Conservation (phyloP, 139 green algal species). For the Tetradesmus lagerheimii region DNA sequence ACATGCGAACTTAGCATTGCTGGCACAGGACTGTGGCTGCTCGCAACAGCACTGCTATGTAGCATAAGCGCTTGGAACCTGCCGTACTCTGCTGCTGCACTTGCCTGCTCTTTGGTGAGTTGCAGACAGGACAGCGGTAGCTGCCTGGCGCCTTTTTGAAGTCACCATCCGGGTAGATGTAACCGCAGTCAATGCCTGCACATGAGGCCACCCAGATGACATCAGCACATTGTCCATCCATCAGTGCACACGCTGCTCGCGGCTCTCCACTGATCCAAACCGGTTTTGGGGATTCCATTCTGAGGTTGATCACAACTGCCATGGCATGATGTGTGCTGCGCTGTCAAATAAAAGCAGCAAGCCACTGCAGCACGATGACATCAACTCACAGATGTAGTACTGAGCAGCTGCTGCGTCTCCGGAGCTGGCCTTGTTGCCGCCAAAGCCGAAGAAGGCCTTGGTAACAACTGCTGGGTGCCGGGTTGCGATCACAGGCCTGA, state of each 20-base stretch:
- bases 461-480: conserved; percentile 18
- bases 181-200: conserved; percentile 45
- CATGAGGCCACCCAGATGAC: conserved; percentile 33
- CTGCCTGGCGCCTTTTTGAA: conserved; percentile 46
- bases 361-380: background rate
- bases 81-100: background rate
- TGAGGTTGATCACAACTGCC: too few species aligned
- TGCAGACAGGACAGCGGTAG: conserved; percentile 44
- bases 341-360: too few species aligned
- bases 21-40: background rate
- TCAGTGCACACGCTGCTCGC: too few species aligned
- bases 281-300: too few species aligned
- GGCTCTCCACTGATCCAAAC: too few species aligned
- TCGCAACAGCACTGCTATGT: background rate
- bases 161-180: conserved; percentile 51
- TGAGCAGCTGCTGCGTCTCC: conserved; percentile 26
- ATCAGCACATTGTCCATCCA: background rate
- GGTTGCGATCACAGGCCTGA: background rate
- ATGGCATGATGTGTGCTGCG: too few species aligned
- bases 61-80: background rate
- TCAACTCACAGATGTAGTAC: conserved; percentile 52
- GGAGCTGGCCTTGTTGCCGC: conserved; percentile 27
- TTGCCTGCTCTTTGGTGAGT: conserved; percentile 48
- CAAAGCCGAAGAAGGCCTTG: conserved; percentile 55
- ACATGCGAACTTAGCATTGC: background rate